Conservation (phyloP, 805 yeast species). For the Candida yuanshanica region DNA sequence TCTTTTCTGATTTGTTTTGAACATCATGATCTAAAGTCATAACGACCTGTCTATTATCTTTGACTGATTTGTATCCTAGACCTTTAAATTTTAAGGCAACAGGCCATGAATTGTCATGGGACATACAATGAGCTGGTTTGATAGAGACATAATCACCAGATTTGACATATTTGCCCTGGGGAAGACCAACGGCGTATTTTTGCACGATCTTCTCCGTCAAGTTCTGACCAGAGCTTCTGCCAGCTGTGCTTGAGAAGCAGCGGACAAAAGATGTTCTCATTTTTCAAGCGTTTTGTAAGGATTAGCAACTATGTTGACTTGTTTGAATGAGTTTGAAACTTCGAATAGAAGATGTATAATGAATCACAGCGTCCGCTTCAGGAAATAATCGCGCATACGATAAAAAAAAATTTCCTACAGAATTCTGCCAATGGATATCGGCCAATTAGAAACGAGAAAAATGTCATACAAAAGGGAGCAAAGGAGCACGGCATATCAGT, state of each 20-base stretch:
- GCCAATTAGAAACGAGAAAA: neutral
- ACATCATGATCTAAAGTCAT: constrained; percentile 98
- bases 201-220: constrained; percentile 95
- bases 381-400: neutral
- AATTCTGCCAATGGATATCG: neutral
- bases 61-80: constrained; percentile 79
- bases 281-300: too few relatives aligned
- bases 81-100: constrained; percentile 96
- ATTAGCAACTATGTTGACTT: neutral
- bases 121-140: constrained; percentile 96
- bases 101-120: constrained; percentile 99
- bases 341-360: neutral
- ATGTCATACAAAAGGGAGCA: neutral
- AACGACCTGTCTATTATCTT: constrained; percentile 86
- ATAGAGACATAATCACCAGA: constrained; percentile 95
- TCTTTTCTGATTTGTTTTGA: constrained; percentile 86
- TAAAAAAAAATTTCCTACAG: too few relatives aligned
- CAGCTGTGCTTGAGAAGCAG: constrained; percentile 18
- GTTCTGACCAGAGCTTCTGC: constrained; percentile 48
- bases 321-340: neutral
- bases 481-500: neutral
- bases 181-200: constrained; percentile 80
- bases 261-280: constrained; percentile 8
- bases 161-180: constrained; percentile 68
- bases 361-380: neutral